phyloP scores from a whole-genome alignment of 441 rosid species.

The Theobroma grandiflorum region DNA sequence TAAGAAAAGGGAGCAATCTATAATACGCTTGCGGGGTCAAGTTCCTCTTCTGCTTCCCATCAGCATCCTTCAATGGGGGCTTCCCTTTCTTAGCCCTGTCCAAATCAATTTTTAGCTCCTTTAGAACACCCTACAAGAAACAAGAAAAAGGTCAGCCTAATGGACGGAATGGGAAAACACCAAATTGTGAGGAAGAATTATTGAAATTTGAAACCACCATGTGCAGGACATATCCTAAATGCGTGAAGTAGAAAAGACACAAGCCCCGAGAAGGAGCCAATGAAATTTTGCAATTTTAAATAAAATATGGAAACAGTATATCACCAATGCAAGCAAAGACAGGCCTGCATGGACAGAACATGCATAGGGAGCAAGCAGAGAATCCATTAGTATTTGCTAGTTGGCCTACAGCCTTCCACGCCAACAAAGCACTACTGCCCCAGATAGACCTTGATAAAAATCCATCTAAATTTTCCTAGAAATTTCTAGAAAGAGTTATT shows the following conservation, averaged over 20 bases:
- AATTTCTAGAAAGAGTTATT: constrained; percentile 13
- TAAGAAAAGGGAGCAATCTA: constrained; percentile 20
- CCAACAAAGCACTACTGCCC: not conserved
- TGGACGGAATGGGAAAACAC: constrained; percentile 12
- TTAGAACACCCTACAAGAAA: constrained; percentile 59
- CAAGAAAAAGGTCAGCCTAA: constrained; percentile 29
- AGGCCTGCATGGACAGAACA: not conserved
- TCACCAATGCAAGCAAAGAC: not conserved
- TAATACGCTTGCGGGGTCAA: constrained; percentile 88
- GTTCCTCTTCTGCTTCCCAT: constrained; percentile 94
- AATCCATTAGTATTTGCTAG: not conserved
- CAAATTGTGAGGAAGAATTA: not conserved
- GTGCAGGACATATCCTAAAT: not conserved
- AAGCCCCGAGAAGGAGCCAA: not conserved
- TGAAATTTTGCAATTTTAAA: not conserved
- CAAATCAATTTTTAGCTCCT: constrained; percentile 78
- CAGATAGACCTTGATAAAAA: not conserved
- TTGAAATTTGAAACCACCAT: not conserved
- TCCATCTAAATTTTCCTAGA: not conserved
- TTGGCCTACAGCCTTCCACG: not conserved
- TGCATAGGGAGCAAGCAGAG: not conserved
- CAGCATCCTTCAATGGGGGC: constrained; percentile 85
- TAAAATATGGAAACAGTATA: not conserved
- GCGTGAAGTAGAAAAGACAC: not conserved
- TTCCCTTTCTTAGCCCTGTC: constrained; percentile 95